Evolutionary conservation across 2,329 filamentous ascomycete genomes (phyloP).

Genomic region (Hyphodiscus sp.): DNA sequence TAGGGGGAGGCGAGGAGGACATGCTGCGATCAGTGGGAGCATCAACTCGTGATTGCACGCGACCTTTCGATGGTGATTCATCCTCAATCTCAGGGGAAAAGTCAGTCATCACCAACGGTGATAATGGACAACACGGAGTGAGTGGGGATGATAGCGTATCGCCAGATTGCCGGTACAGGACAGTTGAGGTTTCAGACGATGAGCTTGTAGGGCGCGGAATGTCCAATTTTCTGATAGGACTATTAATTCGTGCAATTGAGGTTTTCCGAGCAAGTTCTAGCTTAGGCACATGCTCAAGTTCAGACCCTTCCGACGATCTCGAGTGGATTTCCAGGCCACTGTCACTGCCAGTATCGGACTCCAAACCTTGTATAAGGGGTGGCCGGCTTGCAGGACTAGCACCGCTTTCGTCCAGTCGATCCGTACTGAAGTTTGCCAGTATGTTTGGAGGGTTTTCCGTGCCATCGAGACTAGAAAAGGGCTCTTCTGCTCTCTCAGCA

Average conservation of each 20-base stretch:
- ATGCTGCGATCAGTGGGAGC: constrained; percentile 19
- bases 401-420: background rate
- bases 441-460: background rate
- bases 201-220: constrained; percentile 14
- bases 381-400: background rate
- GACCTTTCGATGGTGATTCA: constrained; percentile 20
- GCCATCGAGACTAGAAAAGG: background rate
- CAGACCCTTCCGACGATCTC: background rate
- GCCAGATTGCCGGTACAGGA: constrained; percentile 7
- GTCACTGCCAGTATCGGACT: background rate
- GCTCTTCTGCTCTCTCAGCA: background rate
- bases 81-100: constrained; percentile 5
- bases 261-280: constrained; percentile 5
- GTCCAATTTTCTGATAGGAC: constrained; percentile 1
- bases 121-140: constrained; percentile 8
- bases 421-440: background rate
- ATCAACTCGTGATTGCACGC: constrained; percentile 11
- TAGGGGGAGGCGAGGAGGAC: constrained; percentile 18
- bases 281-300: constrained; percentile 3
- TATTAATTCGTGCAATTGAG: constrained; percentile 5
- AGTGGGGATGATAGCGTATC: constrained; percentile 1
- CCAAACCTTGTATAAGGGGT: background rate
- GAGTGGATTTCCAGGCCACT: constrained; percentile 2
- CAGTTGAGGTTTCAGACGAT: constrained; percentile 18
- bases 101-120: background rate